Conservation (phyloP, 2,329 filamentous ascomycete species). For the Leptoxyphium fumago region DNA sequence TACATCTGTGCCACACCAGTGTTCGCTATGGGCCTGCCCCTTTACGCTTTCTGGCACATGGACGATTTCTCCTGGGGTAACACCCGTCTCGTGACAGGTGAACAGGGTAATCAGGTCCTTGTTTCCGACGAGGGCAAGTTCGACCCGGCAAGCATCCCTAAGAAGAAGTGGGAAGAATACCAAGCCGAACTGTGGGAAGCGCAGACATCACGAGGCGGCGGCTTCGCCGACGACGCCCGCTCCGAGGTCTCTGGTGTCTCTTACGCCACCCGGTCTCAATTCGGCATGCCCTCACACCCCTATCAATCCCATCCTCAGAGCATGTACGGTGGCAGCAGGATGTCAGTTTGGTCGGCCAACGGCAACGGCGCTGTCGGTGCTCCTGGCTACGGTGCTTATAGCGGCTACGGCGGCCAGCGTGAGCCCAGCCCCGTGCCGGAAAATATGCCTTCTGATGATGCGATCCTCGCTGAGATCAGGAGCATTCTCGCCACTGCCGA, state of each 20-base stretch:
- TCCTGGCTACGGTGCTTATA: slow-evolving; percentile 24
- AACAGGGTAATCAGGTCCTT: slow-evolving; percentile 81
- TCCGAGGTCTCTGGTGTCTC: slow-evolving; percentile 89
- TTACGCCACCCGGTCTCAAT: slow-evolving; percentile 61
- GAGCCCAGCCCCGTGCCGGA: slow-evolving; percentile 34
- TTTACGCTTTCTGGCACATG: slow-evolving; percentile 99
- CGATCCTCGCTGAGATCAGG: slow-evolving; percentile 80
- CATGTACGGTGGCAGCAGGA: slow-evolving; percentile 41
- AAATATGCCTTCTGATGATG: slow-evolving; percentile 68
- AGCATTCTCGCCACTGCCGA: slow-evolving; percentile 86
- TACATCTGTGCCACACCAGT: slow-evolving; percentile 85
- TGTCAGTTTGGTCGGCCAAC: slow-evolving; percentile 55
- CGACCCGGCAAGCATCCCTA: slow-evolving; percentile 78
- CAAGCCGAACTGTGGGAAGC: slow-evolving; percentile 96
- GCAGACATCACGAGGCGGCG: slow-evolving; percentile 63
- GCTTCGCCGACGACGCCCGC: slow-evolving; percentile 46
- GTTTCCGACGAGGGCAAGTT: slow-evolving; percentile 97
- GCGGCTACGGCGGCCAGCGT: slow-evolving; percentile 18
- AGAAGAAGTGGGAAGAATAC: slow-evolving; percentile 99
- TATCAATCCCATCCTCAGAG: slow-evolving; percentile 16
- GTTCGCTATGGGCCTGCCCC: slow-evolving; percentile 75
- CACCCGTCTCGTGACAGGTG: slow-evolving; percentile 90
- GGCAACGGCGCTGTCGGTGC: slow-evolving; percentile 13
- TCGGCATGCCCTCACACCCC: slow-evolving; percentile 16
- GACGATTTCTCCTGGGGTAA: slow-evolving; percentile 99